These are phyloP conservation scores for Lepidium sativum DNA, from an alignment of 345 rosid genomes.

Conservation along the genomic window DNA sequence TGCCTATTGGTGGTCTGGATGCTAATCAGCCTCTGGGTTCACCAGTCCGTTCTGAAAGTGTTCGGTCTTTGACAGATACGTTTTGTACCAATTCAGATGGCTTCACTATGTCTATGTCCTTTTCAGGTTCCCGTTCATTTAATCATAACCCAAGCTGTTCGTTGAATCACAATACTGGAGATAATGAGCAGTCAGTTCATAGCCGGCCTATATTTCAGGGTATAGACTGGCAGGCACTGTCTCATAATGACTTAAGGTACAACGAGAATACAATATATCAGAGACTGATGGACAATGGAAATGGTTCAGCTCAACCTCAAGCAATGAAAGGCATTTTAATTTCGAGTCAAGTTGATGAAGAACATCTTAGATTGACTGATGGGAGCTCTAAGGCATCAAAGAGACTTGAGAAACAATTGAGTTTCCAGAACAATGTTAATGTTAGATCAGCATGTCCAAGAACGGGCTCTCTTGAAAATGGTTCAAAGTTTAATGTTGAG, in stretches of 20 bases:
- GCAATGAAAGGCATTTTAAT: conserved; percentile 38
- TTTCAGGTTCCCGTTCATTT: conserved; percentile 88
- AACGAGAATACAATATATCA: conserved; percentile 61
- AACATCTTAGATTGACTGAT: conserved; percentile 32
- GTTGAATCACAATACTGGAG: conserved; percentile 76
- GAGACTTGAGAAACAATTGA: conserved; percentile 64
- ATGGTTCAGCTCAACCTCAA: conserved; percentile 49
- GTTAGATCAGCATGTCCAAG: conserved; percentile 57
- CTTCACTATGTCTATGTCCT: conserved; percentile 83
- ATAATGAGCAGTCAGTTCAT: conserved; percentile 92
- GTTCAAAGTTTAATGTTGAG: conserved; percentile 52
- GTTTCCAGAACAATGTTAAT: conserved; percentile 54
- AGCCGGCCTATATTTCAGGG: conserved; percentile 91
- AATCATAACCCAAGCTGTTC: conserved; percentile 98
- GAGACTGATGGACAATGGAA: conserved; percentile 60
- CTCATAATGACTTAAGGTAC: conserved; percentile 62
- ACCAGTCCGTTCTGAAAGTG: conserved; percentile 69
- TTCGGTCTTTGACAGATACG: conserved; percentile 64
- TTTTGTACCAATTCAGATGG: conserved; percentile 76
- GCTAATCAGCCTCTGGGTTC: conserved; percentile 49
- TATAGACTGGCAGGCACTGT: conserved; percentile 64
- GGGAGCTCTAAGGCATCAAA: conserved; percentile 47
- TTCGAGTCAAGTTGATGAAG: conserved; percentile 38
- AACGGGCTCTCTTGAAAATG: conserved; percentile 57
- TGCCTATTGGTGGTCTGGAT: conserved; percentile 65